Evolutionary conservation across 768 basidiomycete genomes (phyloP).

Genomic region (Trichaptum fuscoviolaceum): DNA sequence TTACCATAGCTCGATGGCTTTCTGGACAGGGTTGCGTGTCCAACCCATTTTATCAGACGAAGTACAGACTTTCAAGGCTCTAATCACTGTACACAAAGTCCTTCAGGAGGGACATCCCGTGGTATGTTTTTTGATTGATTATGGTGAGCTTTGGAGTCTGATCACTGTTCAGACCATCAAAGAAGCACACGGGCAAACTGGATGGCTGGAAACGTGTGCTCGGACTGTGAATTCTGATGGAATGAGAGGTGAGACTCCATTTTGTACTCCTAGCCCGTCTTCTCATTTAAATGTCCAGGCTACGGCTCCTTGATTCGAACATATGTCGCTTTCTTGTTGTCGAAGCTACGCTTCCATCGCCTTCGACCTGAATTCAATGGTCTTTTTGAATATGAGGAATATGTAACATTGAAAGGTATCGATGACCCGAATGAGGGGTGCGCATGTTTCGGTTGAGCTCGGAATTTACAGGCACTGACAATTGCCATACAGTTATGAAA

Average conservation of each 20-base stretch:
- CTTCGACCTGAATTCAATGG: slow-evolving; percentile 97
- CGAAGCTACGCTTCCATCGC: slow-evolving; percentile 94
- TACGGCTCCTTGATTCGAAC: slow-evolving; percentile 91
- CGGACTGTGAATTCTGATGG: slow-evolving; percentile 81
- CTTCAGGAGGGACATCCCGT: slow-evolving; percentile 96
- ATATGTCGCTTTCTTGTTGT: slow-evolving; percentile 92
- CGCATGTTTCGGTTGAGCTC: slow-evolving; percentile 19
- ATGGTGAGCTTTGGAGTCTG: neutral
- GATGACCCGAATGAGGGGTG: slow-evolving; percentile 99
- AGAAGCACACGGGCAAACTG: slow-evolving; percentile 94
- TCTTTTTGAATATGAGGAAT: slow-evolving; percentile 98
- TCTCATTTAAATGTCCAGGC: slow-evolving; percentile 40
- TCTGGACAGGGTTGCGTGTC: slow-evolving; percentile 95
- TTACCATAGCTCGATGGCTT: slow-evolving; percentile 94
- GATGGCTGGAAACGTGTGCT: slow-evolving; percentile 97
- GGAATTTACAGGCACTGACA: slow-evolving; percentile 4
- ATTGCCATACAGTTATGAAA: slow-evolving; percentile 72
- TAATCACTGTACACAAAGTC: slow-evolving; percentile 97
- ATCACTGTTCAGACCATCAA: slow-evolving; percentile 68
- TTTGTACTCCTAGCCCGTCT: neutral
- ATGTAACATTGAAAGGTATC: slow-evolving; percentile 93
- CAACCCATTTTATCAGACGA: slow-evolving; percentile 97
- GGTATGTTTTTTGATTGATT: slow-evolving; percentile 42
- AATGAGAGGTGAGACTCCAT: slow-evolving; percentile 52
- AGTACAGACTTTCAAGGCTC: slow-evolving; percentile 95